Conservation (phyloP, 306 rosid species). For the Gastrolobium bilobum region DNA sequence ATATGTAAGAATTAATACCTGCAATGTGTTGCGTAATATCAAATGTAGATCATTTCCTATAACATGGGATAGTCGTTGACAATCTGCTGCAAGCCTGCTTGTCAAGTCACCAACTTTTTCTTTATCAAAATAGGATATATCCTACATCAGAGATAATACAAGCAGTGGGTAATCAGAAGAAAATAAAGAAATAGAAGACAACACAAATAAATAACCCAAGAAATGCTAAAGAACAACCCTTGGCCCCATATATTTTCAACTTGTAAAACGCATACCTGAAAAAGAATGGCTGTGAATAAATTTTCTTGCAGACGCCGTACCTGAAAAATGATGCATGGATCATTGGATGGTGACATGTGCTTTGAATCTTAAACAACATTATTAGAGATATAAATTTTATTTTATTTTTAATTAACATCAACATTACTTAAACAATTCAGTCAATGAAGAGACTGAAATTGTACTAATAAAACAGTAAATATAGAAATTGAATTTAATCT, state of each 20-base stretch:
- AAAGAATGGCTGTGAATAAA: slow-evolving; percentile 63
- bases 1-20: slow-evolving; percentile 59
- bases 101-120: slow-evolving; percentile 83
- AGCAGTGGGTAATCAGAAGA: slow-evolving; percentile 12
- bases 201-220: slow-evolving; percentile 29
- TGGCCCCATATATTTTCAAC: slow-evolving; percentile 18
- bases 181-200: slow-evolving; percentile 15
- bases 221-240: slow-evolving; percentile 9
- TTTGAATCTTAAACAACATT: slow-evolving; percentile 39
- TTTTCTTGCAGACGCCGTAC: slow-evolving; percentile 69
- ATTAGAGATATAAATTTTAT: too few relatives aligned
- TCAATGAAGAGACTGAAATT: slow-evolving; percentile 34
- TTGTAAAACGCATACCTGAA: slow-evolving; percentile 65
- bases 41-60: slow-evolving; percentile 74
- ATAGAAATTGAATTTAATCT: not conserved
- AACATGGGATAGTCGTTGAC: slow-evolving; percentile 71
- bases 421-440: not conserved
- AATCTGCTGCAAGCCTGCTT: slow-evolving; percentile 85
- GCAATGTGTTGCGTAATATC: slow-evolving; percentile 68
- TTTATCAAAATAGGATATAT: slow-evolving; percentile 77
- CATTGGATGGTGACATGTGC: slow-evolving; percentile 40
- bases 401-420: too few relatives aligned
- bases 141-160: slow-evolving; percentile 60
- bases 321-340: slow-evolving; percentile 58
- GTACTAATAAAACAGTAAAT: not conserved